Conservation (phyloP, 2,329 filamentous ascomycete genomes). For the Exophiala sideris region DNA sequence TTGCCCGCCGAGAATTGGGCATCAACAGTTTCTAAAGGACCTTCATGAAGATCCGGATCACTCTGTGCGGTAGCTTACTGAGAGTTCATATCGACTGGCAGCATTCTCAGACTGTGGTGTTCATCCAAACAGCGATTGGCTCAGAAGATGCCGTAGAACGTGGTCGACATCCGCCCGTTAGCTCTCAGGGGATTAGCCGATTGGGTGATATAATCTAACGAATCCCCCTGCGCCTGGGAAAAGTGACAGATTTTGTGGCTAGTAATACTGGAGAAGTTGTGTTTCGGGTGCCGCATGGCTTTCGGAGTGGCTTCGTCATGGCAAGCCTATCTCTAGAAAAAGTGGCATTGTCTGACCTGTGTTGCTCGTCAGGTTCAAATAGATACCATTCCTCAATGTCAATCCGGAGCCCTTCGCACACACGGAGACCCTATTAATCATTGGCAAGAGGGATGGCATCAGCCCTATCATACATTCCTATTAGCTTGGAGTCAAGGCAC, state of each 20-base stretch:
- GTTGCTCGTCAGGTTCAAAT: too few species aligned
- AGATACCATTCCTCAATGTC: too few species aligned
- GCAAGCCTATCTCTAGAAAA: background rate
- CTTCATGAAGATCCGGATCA: background rate
- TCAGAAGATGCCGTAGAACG: background rate
- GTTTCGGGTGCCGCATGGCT: too few species aligned
- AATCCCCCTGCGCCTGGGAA: background rate
- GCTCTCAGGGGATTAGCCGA: background rate
- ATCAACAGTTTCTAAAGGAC: background rate
- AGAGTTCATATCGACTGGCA: too few species aligned
- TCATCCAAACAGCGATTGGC: too few species aligned
- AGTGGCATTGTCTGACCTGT: background rate
- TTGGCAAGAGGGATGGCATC: too few species aligned
- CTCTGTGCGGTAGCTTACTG: background rate
- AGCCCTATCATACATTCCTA: too few species aligned
- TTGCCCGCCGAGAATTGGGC: constrained; percentile 5
- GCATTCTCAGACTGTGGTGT: too few species aligned
- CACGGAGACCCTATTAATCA: too few species aligned
- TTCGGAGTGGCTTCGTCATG: background rate
- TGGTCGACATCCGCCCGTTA: background rate
- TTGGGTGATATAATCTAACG: background rate
- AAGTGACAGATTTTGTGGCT: background rate
- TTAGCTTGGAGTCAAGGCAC: too few species aligned
- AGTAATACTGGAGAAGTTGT: too few species aligned
- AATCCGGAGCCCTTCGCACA: too few species aligned